These are phyloP conservation scores for Carnegiea gigantea DNA, from an alignment of 179 eudicot genomes.

Conservation along the genomic window DNA sequence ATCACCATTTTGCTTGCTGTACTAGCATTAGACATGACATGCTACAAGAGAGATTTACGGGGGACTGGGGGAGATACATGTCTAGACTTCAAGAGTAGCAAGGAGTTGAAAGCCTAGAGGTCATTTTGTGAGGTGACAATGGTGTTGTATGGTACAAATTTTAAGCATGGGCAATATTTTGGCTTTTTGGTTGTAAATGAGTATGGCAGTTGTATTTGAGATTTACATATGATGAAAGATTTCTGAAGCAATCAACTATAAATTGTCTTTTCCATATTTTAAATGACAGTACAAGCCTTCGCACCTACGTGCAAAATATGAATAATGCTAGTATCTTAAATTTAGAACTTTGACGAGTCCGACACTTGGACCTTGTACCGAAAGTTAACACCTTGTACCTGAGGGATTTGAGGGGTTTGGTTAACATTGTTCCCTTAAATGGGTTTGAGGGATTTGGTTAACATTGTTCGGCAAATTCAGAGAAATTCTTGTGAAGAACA, in stretches of 20 bases:
- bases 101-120: neutral
- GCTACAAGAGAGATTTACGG: no score
- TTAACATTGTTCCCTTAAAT: no score
- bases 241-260: neutral
- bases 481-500: no score
- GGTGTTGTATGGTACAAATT: neutral
- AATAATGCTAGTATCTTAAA: neutral
- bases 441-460: no score
- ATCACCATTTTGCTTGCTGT: neutral
- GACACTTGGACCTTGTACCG: neutral
- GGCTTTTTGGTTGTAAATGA: neutral
- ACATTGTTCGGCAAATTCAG: no score
- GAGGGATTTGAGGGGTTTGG: no score
- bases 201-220: neutral
- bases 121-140: neutral
- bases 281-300: neutral
- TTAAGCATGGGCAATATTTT: neutral
- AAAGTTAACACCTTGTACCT: no score
- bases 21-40: no score
- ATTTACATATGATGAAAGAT: neutral
- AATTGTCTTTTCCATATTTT: neutral
- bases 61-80: neutral
- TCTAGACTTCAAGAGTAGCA: neutral
- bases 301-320: neutral
- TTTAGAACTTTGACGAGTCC: neutral